These are phyloP conservation scores for Cutaneotrichosporon mucoides DNA, from an alignment of 1,284 basidiomycete species.

Conservation along the genomic window DNA sequence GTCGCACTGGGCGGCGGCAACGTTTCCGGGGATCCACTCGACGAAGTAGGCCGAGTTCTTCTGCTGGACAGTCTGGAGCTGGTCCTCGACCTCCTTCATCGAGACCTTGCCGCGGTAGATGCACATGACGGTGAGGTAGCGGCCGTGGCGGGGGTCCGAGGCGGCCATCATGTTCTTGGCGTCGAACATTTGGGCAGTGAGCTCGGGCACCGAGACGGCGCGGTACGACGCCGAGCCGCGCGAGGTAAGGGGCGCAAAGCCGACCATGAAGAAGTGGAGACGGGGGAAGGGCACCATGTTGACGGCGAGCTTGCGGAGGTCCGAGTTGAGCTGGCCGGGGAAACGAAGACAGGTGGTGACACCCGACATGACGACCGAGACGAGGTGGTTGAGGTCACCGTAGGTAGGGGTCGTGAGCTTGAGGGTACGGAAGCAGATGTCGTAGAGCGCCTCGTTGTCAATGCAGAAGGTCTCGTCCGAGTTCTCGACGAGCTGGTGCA, in stretches of 20 bases:
- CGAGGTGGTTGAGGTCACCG: constrained; percentile 94
- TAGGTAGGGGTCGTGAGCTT: constrained; percentile 92
- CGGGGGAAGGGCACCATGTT: constrained; percentile 99
- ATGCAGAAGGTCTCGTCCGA: constrained; percentile 62
- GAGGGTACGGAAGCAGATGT: constrained; percentile 95
- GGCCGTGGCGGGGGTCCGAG: constrained; percentile 78
- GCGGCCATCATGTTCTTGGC: constrained; percentile 97
- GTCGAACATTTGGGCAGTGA: constrained; percentile 98
- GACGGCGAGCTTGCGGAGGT: constrained; percentile 92
- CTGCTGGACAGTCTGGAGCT: constrained; percentile 95
- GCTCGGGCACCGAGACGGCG: constrained; percentile 90
- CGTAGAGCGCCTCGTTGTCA: constrained; percentile 97
- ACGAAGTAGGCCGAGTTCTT: constrained; percentile 98
- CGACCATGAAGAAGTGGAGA: constrained; percentile 99
- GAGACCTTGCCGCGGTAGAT: constrained; percentile 98
- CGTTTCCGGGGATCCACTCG: constrained; percentile 99
- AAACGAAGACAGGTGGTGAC: constrained; percentile 56
- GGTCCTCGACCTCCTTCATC: constrained; percentile 98
- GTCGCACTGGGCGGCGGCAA: constrained; percentile 88
- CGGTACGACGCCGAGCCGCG: constrained; percentile 90
- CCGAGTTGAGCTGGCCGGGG: constrained; percentile 98
- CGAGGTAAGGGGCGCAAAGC: constrained; percentile 91
- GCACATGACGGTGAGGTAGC: constrained; percentile 72
- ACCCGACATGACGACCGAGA: constrained; percentile 97
- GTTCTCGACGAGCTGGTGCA: constrained; percentile 62